phyloP scores from a whole-genome alignment of 1,284 basidiomycete genomes.

The Trichosporon sp. region DNA sequence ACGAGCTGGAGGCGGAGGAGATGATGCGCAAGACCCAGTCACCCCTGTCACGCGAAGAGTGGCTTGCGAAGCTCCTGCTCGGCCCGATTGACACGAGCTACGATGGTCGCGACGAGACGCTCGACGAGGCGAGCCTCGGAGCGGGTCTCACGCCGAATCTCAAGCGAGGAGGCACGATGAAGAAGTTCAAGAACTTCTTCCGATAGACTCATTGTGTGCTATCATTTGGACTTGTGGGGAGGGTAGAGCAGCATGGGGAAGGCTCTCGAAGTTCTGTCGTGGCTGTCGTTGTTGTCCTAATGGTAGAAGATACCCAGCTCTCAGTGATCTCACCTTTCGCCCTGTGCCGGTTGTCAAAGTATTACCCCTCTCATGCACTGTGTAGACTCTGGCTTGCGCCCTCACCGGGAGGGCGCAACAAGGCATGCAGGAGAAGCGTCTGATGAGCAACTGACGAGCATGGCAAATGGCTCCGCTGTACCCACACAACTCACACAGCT shows the following conservation, averaged over 20 bases:
- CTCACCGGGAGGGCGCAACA: background rate
- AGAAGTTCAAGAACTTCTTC: background rate
- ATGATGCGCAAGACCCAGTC: slow-evolving; percentile 12
- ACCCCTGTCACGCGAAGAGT: slow-evolving; percentile 9
- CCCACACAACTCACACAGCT: background rate
- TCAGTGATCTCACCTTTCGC: background rate
- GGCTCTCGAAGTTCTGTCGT: no score
- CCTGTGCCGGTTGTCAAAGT: background rate
- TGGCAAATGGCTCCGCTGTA: background rate
- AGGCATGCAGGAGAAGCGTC: background rate
- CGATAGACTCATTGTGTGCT: no score
- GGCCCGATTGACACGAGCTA: slow-evolving; percentile 7
- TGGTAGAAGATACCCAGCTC: background rate
- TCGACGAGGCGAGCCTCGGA: background rate
- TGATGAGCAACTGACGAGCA: background rate
- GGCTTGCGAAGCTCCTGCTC: slow-evolving; percentile 11
- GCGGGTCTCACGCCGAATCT: background rate
- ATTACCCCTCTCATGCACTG: background rate
- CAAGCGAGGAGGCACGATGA: background rate
- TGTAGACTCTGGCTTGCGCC: background rate
- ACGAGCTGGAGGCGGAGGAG: slow-evolving; percentile 14
- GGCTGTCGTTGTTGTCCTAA: background rate
- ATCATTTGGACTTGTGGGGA: no score
- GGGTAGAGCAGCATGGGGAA: no score
- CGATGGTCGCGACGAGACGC: slow-evolving; percentile 6